A percentile compares a stretch with the other conserved stretches of the same genome.
These are phyloP conservation scores for Hypoxylon lienhwacheense DNA, from an alignment of 495 filamentous ascomycete genomes.

Conservation along the genomic window DNA sequence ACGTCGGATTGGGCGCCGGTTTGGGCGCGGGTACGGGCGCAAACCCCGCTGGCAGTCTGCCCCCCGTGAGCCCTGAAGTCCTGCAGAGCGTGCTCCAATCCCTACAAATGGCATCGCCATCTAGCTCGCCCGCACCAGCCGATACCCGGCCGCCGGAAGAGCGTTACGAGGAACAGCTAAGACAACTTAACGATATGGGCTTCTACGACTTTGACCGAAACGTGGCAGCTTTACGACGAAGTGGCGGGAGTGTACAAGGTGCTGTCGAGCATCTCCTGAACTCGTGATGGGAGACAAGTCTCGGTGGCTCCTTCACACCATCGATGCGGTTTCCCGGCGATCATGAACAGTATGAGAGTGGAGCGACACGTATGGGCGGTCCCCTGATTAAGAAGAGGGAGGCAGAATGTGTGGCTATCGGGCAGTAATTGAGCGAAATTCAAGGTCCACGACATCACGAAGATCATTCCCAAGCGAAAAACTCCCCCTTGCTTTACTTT, in stretches of 20 bases:
- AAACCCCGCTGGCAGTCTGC: conserved; percentile 29
- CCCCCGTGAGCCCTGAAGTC: conserved; percentile 40
- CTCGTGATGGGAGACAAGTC: conserved; percentile 14
- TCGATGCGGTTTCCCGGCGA: background rate
- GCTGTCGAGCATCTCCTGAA: conserved; percentile 79
- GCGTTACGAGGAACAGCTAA: conserved; percentile 83
- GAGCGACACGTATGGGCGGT: conserved; percentile 5
- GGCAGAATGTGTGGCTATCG: background rate
- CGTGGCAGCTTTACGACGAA: conserved; percentile 80
- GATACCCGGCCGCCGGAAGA: conserved; percentile 94
- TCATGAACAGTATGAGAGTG: conserved; percentile 1
- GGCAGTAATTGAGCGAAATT: background rate
- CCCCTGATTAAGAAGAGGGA: background rate
- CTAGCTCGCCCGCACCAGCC: conserved; percentile 55
- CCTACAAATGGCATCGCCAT: conserved; percentile 33
- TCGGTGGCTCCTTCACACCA: background rate
- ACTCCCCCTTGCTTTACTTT: no score
- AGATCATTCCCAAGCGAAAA: conserved; percentile 3
- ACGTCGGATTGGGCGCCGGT: conserved; percentile 18
- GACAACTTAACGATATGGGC: conserved; percentile 98
- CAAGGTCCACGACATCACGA: conserved; percentile 21
- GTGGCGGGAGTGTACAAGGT: conserved; percentile 92
- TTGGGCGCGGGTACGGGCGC: conserved; percentile 11
- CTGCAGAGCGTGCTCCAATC: conserved; percentile 52
- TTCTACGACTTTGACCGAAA: conserved; percentile 97